phyloP scores from a whole-genome alignment of 2,329 filamentous ascomycete genomes.

The Aspergillus sclerotialis region DNA sequence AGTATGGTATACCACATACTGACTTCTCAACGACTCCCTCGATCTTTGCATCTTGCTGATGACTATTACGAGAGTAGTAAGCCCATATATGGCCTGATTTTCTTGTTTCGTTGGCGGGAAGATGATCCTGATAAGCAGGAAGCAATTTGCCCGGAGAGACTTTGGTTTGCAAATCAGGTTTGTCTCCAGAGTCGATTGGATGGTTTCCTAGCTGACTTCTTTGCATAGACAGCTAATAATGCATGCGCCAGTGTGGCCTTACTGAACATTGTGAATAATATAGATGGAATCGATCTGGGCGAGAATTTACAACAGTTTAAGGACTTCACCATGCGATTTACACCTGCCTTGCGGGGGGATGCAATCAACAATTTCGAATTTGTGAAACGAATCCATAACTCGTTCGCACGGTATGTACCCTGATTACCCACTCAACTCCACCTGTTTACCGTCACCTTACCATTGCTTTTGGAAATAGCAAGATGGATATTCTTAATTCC shows the following conservation, averaged over 20 bases:
- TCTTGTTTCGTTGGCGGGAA: conserved; percentile 69
- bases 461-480: conserved; percentile 44
- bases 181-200: conserved; percentile 8
- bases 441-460: conserved; percentile 4
- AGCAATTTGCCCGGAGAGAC: conserved; percentile 51
- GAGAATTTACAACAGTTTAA: conserved; percentile 67
- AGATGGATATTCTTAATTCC: conserved; percentile 67
- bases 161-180: conserved; percentile 96
- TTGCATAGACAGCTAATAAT: conserved; percentile 64
- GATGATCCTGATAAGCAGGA: conserved; percentile 47
- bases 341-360: conserved; percentile 67
- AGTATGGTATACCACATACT: conserved; percentile 41
- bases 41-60: conserved; percentile 3
- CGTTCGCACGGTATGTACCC: conserved; percentile 63
- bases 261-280: conserved; percentile 90
- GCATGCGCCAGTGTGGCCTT: conserved; percentile 89
- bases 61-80: conserved; percentile 41
- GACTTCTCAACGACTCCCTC: not conserved
- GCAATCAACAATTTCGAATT: conserved; percentile 66
- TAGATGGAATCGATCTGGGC: conserved; percentile 59
- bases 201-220: conserved; percentile 3
- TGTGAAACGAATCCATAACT: conserved; percentile 79
- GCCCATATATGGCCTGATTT: conserved; percentile 78
- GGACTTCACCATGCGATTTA: conserved; percentile 59
- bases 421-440: not conserved